A percentile compares a stretch with the other conserved stretches of the same genome.
Conservation (phyloP, 305 asterid species). For the Withania somnifera region DNA sequence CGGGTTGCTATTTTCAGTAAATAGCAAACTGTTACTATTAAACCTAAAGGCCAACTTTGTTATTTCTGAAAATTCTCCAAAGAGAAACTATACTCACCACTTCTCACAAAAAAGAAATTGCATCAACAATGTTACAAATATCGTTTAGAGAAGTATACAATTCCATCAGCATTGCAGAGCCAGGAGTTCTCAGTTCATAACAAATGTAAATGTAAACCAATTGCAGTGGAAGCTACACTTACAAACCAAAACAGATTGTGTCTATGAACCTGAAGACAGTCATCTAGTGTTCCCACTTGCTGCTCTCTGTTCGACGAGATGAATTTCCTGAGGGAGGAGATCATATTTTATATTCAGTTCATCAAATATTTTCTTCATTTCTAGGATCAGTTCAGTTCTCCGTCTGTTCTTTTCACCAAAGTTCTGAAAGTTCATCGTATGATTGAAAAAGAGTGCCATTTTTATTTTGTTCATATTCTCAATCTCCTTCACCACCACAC, state of each 20-base stretch:
- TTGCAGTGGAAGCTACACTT: background rate
- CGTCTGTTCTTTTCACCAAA: conserved; percentile 52
- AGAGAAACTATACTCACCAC: background rate
- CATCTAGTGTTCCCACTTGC: conserved; percentile 19
- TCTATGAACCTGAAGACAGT: background rate
- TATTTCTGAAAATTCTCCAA: background rate
- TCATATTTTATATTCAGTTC: conserved; percentile 61
- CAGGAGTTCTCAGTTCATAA: background rate
- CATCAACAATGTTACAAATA: too few relatives aligned
- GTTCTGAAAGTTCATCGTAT: conserved; percentile 85
- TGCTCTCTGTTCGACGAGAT: conserved; percentile 31
- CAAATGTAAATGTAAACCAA: background rate
- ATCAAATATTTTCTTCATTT: conserved; percentile 67
- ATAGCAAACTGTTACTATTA: too few relatives aligned
- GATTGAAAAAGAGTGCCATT: conserved; percentile 56
- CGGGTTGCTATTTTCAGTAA: too few relatives aligned
- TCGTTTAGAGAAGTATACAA: background rate
- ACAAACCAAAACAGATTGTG: background rate
- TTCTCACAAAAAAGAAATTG: background rate
- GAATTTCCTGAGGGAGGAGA: conserved; percentile 73
- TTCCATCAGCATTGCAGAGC: background rate
- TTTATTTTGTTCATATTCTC: conserved; percentile 77
- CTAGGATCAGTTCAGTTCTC: conserved; percentile 48
- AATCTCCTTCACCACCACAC: conserved; percentile 66
- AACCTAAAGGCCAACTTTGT: too few relatives aligned